A percentile compares a stretch with the other conserved stretches of the same genome.
These are phyloP conservation scores for Kurtzmaniella quercitrusa DNA, from an alignment of 1,139 yeast genomes.

Conservation along the genomic window DNA sequence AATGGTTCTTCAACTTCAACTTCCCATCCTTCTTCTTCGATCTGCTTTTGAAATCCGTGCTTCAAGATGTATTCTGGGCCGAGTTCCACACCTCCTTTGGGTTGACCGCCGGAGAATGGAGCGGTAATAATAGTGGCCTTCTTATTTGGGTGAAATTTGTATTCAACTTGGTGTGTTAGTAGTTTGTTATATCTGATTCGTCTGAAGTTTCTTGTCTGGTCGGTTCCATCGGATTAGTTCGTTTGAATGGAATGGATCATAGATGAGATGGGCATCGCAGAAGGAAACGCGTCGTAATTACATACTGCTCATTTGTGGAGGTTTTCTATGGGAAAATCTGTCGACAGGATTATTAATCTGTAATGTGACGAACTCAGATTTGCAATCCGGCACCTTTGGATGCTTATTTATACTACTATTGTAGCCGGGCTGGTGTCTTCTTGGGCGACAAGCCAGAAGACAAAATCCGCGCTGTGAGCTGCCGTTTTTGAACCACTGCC, in stretches of 20 bases:
- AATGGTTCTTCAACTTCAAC: constrained; percentile 58
- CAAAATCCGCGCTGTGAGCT: constrained; percentile 4
- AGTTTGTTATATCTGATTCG: constrained; percentile 3
- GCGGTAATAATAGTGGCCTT: constrained; percentile 69
- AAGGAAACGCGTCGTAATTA: not conserved
- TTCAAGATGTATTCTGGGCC: constrained; percentile 83
- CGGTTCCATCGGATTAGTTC: too few relatives aligned
- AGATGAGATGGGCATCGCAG: too few relatives aligned
- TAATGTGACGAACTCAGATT: not conserved
- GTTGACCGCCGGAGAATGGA: constrained; percentile 97
- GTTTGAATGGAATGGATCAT: too few relatives aligned
- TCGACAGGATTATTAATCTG: not conserved
- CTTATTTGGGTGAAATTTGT: constrained; percentile 50
- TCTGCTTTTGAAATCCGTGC: constrained; percentile 63
- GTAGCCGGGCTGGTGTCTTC: not conserved
- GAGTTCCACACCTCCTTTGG: constrained; percentile 85
- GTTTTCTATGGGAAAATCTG: not conserved
- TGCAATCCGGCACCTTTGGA: not conserved
- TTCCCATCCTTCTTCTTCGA: constrained; percentile 71
- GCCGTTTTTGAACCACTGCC: constrained; percentile 6
- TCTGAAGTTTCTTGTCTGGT: too few relatives aligned
- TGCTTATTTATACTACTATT: not conserved
- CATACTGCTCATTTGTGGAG: not conserved
- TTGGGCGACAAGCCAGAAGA: not conserved
- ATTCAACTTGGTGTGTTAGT: constrained; percentile 22